Conservation (phyloP, 2,329 filamentous ascomycete genomes). For the Neonectria neomacrospora region DNA sequence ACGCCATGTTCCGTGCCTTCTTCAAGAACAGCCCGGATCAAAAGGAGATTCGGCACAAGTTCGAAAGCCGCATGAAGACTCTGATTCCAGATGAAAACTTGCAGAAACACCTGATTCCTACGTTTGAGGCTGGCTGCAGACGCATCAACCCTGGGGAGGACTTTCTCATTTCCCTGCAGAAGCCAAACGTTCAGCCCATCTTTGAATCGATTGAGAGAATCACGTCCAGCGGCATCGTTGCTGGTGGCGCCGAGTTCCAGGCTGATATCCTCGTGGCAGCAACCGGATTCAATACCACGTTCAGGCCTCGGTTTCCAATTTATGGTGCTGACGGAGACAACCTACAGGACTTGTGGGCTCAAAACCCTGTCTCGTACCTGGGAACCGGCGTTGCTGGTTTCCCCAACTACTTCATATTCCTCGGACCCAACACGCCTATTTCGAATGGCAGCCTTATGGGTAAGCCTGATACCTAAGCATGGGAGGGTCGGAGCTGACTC, state of each 20-base stretch:
- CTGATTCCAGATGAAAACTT: constrained; percentile 29
- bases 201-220: constrained; percentile 45
- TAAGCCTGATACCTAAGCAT: neutral
- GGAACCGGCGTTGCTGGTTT: constrained; percentile 44
- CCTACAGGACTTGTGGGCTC: constrained; percentile 34
- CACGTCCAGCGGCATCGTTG: constrained; percentile 42
- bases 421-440: constrained; percentile 48
- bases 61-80: constrained; percentile 29
- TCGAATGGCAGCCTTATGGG: constrained; percentile 42
- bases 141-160: constrained; percentile 51
- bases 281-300: constrained; percentile 40
- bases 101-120: constrained; percentile 34
- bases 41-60: constrained; percentile 24
- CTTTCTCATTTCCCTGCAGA: constrained; percentile 54
- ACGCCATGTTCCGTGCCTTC: constrained; percentile 54
- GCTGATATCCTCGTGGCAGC: constrained; percentile 36
- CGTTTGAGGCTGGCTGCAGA: constrained; percentile 40
- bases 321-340: constrained; percentile 31
- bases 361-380: constrained; percentile 46
- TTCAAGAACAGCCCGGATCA: constrained; percentile 46
- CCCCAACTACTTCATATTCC: constrained; percentile 45
- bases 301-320: constrained; percentile 40
- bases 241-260: constrained; percentile 32
- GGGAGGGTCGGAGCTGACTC: neutral
- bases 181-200: constrained; percentile 53